Evolutionary conservation across 2,329 filamentous ascomycete species (phyloP), one percentile per base, ranked within the genome.

Genomic region (Colletotrichum echinochloae): DNA sequence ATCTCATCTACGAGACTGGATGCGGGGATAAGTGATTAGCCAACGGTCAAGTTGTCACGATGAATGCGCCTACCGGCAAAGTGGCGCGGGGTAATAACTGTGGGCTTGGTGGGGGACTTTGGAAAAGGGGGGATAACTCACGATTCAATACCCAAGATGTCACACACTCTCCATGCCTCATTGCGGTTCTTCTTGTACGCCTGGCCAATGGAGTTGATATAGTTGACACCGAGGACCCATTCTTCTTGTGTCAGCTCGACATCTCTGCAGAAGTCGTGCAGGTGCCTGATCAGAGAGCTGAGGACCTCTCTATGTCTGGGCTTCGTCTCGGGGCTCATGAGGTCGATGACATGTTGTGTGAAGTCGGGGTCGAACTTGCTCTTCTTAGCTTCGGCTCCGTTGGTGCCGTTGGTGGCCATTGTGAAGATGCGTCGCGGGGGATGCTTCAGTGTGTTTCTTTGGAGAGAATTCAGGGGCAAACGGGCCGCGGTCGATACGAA

Each of bases 171-270:
- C 70, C 70, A 72, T 11, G 70, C 67, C 70, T 72, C 70, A 33
- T 72, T 72, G 62, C 70, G 70, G 70, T 72, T 72, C 70, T 72
- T 72, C 70, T 70, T 37, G 70, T 72, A 72, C 46, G 70, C 66
- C 70, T 72, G 70, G 61, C 70, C 70, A 20, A 72, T 70, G 44
- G 70, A 55, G 70, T 72, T 72, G 66, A 72, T 66, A 66, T 72
- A 72, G 66, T 72, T 72, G 46, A 72, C 70, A 28, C 70, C 70
- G 20, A 70, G 37, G 16, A 72, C n/a, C 70, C 70, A 72, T 48
- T 72, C 70, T 7, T 72, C 70, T 61, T 72, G 70, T 26, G 65
- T 66, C 55, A 70, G 67, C 67, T 70, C 67, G 51, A 70, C 64
- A 16, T 70, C 67, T 41, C 67, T 56, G 64, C 67, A 70, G 52